Conservation (phyloP, 371 early-diverging fungal species). For the Lichtheimia ramosa region DNA sequence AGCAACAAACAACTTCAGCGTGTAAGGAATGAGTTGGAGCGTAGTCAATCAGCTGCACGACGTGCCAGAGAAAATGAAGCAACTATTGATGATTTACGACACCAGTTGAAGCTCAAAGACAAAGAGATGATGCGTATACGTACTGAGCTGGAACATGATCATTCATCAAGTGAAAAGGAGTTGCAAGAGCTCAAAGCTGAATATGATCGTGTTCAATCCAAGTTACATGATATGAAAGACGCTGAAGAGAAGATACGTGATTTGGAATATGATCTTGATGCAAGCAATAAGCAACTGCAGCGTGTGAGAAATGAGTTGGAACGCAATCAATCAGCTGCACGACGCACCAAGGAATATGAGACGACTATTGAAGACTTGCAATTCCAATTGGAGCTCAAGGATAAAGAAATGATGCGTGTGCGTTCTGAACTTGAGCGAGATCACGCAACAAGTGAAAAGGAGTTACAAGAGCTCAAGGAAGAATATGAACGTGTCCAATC, state of each 20-base stretch:
- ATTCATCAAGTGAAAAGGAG: neutral
- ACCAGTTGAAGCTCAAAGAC: neutral
- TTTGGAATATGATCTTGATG: neutral
- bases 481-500: too few relatives aligned
- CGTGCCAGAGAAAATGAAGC: too few relatives aligned
- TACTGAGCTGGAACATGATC: neutral
- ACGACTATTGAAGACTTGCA: neutral
- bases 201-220: too few relatives aligned
- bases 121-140: neutral
- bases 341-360: too few relatives aligned
- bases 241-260: neutral
- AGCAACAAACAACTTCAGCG: neutral
- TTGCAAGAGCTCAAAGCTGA: neutral
- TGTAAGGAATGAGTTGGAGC: neutral
- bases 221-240: slow-evolving; percentile 24
- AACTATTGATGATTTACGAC: neutral
- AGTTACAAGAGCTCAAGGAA: neutral
- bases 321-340: neutral
- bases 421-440: neutral
- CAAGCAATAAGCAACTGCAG: neutral
- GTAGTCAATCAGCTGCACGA: neutral
- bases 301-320: neutral
- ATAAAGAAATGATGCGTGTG: neutral
- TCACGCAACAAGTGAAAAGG: neutral
- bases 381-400: neutral